Percentiles rank a stretch among this genome's conserved stretches.
Conservation (phyloP, 768 basidiomycete species). For the Suillus placidus region DNA sequence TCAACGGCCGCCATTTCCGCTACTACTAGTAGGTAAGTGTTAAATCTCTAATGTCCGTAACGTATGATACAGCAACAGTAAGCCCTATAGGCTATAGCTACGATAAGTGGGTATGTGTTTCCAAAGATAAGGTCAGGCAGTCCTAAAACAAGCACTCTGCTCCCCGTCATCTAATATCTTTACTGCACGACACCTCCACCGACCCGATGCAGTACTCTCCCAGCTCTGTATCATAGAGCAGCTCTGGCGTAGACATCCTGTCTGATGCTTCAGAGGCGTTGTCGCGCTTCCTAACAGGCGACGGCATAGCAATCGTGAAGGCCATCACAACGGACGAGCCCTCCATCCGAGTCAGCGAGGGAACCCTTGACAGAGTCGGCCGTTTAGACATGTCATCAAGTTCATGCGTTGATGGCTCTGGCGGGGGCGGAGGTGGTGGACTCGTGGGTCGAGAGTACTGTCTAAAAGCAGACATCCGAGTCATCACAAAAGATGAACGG, state of each 20-base stretch:
- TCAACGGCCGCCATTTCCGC: background rate
- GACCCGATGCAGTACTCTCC: constrained; percentile 35
- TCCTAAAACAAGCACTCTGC: background rate
- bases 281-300: constrained; percentile 12
- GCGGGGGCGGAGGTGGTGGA: background rate
- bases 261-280: background rate
- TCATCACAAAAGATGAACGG: background rate
- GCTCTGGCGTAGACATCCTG: constrained; percentile 11
- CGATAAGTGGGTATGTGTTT: background rate
- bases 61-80: background rate
- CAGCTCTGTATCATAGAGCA: constrained; percentile 32
- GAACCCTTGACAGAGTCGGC: background rate
- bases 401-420: constrained; percentile 3
- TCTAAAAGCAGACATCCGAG: background rate
- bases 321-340: constrained; percentile 37
- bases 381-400: background rate
- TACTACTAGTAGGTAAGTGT: background rate
- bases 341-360: constrained; percentile 10
- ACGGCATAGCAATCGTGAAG: constrained; percentile 47
- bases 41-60: background rate
- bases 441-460: background rate
- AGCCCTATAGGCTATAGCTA: background rate
- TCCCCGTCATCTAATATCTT: constrained; percentile 8
- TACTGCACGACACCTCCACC: constrained; percentile 22
- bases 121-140: background rate